phyloP scores from a whole-genome alignment of 2,329 filamentous ascomycete species.

The Fusarium sp. region DNA sequence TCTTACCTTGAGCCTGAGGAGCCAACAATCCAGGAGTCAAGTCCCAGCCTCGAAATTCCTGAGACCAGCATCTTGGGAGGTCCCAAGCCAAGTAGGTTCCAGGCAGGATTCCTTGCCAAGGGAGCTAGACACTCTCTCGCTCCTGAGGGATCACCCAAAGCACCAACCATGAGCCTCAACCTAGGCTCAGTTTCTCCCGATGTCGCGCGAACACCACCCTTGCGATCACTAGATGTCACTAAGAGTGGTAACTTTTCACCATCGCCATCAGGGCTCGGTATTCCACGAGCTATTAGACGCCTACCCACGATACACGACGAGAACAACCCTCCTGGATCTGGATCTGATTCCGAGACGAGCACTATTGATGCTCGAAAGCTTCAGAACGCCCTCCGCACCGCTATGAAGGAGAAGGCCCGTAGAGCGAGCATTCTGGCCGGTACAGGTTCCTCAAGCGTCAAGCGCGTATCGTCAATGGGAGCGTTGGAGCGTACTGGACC shows the following conservation, averaged over 20 bases:
- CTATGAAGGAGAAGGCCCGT: slow-evolving; percentile 62
- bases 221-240: slow-evolving; percentile 65
- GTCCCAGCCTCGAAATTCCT: slow-evolving; percentile 70
- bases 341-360: slow-evolving; percentile 65
- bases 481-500: slow-evolving; percentile 50
- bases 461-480: slow-evolving; percentile 62
- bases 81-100: slow-evolving; percentile 80
- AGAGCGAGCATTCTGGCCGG: slow-evolving; percentile 57
- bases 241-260: slow-evolving; percentile 66
- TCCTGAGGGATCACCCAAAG: slow-evolving; percentile 68
- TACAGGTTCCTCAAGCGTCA: slow-evolving; percentile 54
- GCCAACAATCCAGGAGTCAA: slow-evolving; percentile 61
- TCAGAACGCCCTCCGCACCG: slow-evolving; percentile 66
- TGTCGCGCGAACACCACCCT: slow-evolving; percentile 55
- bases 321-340: slow-evolving; percentile 64
- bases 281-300: slow-evolving; percentile 52
- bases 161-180: slow-evolving; percentile 69
- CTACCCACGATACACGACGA: slow-evolving; percentile 61
- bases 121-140: slow-evolving; percentile 56
- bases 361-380: slow-evolving; percentile 67
- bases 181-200: slow-evolving; percentile 62
- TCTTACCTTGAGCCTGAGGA: slow-evolving; percentile 41
- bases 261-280: slow-evolving; percentile 53
- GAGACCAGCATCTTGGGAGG: slow-evolving; percentile 53
- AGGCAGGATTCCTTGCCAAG: slow-evolving; percentile 85